Evolutionary conservation across 2,329 filamentous ascomycete species (phyloP), one percentile per base, ranked within the genome.

Genomic region (Dryadomyces quercus-mongolicae): DNA sequence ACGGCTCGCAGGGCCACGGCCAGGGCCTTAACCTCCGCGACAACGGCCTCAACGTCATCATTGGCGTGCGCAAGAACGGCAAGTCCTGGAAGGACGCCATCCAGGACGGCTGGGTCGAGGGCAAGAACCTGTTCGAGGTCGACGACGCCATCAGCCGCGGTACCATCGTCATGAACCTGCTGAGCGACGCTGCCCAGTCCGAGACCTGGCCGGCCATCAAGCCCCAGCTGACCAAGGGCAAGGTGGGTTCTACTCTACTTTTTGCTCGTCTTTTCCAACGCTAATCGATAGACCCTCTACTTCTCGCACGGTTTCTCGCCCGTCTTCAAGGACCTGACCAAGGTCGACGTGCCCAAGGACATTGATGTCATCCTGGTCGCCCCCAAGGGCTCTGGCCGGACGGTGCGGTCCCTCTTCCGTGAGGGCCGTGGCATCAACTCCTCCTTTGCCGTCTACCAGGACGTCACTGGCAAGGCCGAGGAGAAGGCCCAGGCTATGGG

Each of bases 301-400:
- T 98, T 98, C 84, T 97, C 93, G 65, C 93, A 98, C 84, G 93
- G 93, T 69, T 98, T 98, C 88, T 97, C 93, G 60, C 93, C 93
- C 70, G 91, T 98, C 75, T 98, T 98, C 88, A 96, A 96, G 82
- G 86, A 95, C 73, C 85, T 93, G 70, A 98, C 93, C 82, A 95
- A 96, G 76, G 93, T 98, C 70, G 93, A 98, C 60, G 88, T 96
- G 60, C 93, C 93, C 74, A 82, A 72, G 63, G 87, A 97, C 76
- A 87, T 98, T 70, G 93, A 98, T 73, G 93, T 98, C 73, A 98
- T 98, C 81, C 92, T 98, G 70, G 91, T 95, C 68, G 93, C 93
- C 63, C 93, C 93, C 76, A 98, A 98, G 84, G 93, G 93, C 69
- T 97, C 92, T 70, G 93, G 93, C 74, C 91, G 93, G 71, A 98